A percentile compares a stretch with the other conserved stretches of the same genome.
Evolutionary conservation across 805 yeast species (phyloP).

Genomic region (Ogataea paraovalis): DNA sequence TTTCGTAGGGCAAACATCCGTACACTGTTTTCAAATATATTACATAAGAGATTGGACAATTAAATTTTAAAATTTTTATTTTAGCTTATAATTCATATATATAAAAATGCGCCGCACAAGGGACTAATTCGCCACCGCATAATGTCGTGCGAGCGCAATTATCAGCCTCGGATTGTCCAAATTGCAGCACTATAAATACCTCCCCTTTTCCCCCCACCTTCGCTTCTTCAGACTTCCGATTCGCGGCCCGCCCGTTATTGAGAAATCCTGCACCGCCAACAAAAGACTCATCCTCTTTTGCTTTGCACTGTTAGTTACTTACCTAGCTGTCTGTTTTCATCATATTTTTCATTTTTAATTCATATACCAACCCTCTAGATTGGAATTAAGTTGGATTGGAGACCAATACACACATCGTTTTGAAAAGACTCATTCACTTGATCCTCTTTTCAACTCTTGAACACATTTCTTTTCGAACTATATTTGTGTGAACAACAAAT

Average conservation of each 20-base stretch:
- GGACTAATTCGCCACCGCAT: neutral
- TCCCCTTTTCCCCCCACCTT: constrained; percentile 1
- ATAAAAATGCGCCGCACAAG: no score
- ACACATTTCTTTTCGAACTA: neutral
- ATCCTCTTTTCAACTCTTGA: constrained; percentile 20
- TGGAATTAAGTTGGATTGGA: neutral
- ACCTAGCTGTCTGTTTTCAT: neutral
- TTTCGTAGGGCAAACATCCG: no score
- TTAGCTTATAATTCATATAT: no score
- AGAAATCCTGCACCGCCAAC: neutral
- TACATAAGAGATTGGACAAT: no score
- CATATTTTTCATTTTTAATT: neutral
- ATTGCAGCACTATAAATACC: constrained; percentile 5
- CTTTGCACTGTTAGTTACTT: constrained; percentile 2
- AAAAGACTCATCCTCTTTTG: neutral
- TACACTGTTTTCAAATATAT: no score
- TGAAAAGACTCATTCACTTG: constrained; percentile 29
- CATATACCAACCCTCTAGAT: neutral
- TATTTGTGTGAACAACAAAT: neutral
- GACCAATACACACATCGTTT: constrained; percentile 1
- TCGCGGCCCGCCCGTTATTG: neutral
- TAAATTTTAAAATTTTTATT: no score
- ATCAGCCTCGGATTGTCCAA: neutral
- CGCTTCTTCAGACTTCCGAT: neutral
- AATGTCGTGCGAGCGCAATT: neutral